Base-by-base conservation (phyloP, 768 basidiomycete species). In the Mycena leptocephala region DNA sequence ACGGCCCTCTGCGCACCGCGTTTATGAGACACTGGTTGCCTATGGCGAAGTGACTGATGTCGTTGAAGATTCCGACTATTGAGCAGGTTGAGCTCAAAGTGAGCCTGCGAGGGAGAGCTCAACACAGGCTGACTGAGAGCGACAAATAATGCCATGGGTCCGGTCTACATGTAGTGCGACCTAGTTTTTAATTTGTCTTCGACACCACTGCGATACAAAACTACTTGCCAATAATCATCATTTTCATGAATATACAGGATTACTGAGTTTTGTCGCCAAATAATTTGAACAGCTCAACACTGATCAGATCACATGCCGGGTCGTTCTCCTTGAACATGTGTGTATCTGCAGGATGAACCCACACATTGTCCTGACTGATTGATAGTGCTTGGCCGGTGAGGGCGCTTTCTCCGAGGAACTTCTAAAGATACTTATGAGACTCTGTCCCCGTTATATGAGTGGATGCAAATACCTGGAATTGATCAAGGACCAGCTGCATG, bases 291-390 rank as follows among this genome's bases (percentile, higher is more conserved):
- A 78, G 13, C 74, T 78, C 55, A 22, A 78, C 74, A 33, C 71
- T 78, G 28, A 78, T 78, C 5, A 78, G 67, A 16, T 78, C 74
- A 41, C 77, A 78, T 14, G 74, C 70, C 5, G 77, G 74, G 33
- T 30, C 1, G 32, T 69, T 78, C 30, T 75, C 67, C 5, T 68
- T 53, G 33, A 78, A 56, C 77, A 75, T 78, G 56, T 78, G 55
- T 9, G 37, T 66, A n/a, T 78, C 77, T 10, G 74, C 58, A 16
- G 77, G 77, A 37, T 78, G 77, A 22, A 46, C 61, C 77, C 77
- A 78, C 9, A 75, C 70, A n/a, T 59, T 72, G 1, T 75, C 77
- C n/a, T 72, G 70, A n/a, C 59, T 70, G 30, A 78, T 70, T 0
- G 77, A 72, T 7, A 78, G 67, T 3, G 77, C 74, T 59, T 78